phyloP scores from a whole-genome alignment of 1,139 yeast genomes.

The Maudiozyma humilis region DNA sequence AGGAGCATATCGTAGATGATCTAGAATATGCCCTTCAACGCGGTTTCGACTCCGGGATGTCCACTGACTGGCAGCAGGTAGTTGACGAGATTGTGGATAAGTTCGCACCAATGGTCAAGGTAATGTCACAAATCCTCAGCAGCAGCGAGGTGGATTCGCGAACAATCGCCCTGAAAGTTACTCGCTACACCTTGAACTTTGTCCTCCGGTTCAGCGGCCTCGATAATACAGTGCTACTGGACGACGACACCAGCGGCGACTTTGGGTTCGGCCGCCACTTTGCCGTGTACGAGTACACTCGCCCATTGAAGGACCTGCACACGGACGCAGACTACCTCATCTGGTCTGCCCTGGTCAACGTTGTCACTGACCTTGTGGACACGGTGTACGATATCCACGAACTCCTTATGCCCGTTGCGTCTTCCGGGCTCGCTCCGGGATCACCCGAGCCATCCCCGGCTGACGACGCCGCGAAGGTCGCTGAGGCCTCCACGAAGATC shows the following conservation, averaged over 20 bases:
- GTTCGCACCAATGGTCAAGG: constrained; percentile 40
- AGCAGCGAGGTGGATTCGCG: constrained; percentile 6
- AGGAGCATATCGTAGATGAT: constrained; percentile 30
- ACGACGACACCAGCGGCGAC: constrained; percentile 7
- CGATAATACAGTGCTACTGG: neutral
- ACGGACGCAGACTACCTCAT: constrained; percentile 39
- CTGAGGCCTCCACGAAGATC: constrained; percentile 14
- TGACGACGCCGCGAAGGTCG: neutral
- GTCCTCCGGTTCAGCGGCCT: constrained; percentile 34
- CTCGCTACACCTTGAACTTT: constrained; percentile 35
- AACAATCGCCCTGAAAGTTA: constrained; percentile 30
- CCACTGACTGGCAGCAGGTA: constrained; percentile 46
- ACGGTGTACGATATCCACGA: constrained; percentile 33
- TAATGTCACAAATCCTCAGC: constrained; percentile 34
- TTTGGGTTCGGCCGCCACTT: constrained; percentile 13
- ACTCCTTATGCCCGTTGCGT: constrained; percentile 23
- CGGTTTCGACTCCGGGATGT: constrained; percentile 33
- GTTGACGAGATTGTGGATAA: constrained; percentile 41
- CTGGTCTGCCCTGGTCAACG: constrained; percentile 38
- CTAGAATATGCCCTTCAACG: constrained; percentile 29
- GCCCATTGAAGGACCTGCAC: constrained; percentile 34
- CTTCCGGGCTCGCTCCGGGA: constrained; percentile 9
- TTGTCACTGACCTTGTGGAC: constrained; percentile 33
- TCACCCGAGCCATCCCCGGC: neutral
- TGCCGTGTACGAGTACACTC: constrained; percentile 40